phyloP scores from a whole-genome alignment of 2,329 filamentous ascomycete species.

The Aspergillus fructus region DNA sequence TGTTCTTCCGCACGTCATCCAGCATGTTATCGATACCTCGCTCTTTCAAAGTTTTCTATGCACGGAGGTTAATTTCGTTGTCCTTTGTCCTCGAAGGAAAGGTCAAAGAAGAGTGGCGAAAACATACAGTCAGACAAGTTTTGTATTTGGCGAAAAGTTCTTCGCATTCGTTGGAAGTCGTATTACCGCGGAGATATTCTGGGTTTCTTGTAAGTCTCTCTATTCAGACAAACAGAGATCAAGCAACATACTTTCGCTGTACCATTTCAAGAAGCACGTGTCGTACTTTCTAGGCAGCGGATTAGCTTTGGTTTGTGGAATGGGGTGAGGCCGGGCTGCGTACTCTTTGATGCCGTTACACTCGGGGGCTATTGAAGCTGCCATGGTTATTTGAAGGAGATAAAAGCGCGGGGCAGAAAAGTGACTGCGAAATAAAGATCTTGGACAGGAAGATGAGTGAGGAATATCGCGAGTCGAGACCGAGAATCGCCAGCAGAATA shows the following conservation, averaged over 20 bases:
- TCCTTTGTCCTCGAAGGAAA: neutral
- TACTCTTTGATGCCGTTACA: constrained; percentile 97
- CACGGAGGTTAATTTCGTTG: neutral
- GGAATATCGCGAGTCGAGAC: neutral
- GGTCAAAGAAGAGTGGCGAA: constrained; percentile 5
- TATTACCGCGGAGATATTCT: constrained; percentile 89
- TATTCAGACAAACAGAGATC: neutral
- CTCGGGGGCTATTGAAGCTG: constrained; percentile 88
- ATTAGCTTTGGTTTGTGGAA: constrained; percentile 19
- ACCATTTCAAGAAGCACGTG: constrained; percentile 98
- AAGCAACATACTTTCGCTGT: constrained; percentile 77
- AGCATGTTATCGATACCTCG: constrained; percentile 91
- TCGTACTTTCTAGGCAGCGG: constrained; percentile 74
- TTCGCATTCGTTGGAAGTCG: constrained; percentile 82
- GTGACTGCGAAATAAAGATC: neutral
- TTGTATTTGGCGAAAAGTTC: constrained; percentile 86
- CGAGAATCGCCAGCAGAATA: constrained; percentile 10
- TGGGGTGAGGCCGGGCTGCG: constrained; percentile 29
- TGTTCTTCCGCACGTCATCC: constrained; percentile 84
- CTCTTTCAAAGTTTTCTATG: constrained; percentile 82
- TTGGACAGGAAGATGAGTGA: neutral
- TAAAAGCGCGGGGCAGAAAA: neutral
- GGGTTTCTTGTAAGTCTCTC: constrained; percentile 14
- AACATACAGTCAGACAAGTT: constrained; percentile 73
- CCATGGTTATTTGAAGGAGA: constrained; percentile 59